Evolutionary conservation across 805 yeast genomes (phyloP), one percentile per base, ranked within the genome.

Genomic region (Candida vaughaniae): DNA sequence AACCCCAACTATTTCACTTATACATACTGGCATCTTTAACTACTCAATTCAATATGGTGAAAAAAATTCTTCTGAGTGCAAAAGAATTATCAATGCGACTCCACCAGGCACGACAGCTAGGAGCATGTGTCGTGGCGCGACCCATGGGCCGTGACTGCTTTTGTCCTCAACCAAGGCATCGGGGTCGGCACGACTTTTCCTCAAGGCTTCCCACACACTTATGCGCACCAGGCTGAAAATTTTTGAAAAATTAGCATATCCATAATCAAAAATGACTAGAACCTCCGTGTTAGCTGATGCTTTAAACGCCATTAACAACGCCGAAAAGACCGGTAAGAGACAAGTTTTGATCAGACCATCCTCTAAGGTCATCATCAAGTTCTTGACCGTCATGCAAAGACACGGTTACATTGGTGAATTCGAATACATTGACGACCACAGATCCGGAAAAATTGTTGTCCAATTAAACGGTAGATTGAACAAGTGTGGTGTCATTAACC

Each of bases 341-440:
- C 97, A 90, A 79, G 97, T 90, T 63, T 75, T 90, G 70, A 85
- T 90, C 77, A 86, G 96, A 82, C 97, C 97, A 56, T 88, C 97
- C 38, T 90, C 96, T 68, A 90, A 90, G 85, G 97, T 90, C 62
- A 89, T 90, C 78, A 81, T 90, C 84, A 90, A 88, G 77, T 90
- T 88, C 78, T 80, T 90, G 72, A 79, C 87, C 66, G 97, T 90
- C 61, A 89, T 90, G 86, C 97, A 90, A 80, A 88, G 80, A 77
- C 97, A 90, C 73, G 96, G 96, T 64, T 90, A 90, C 93, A 90
- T 89, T 77, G 96, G 90, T 65, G 97, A 89, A 77, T 89, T 89
- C 72, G 96, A 90, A 80, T 87, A 83, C 83, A 89, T 89, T 61
- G 97, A 89, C 67, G 96, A 89, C 81, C 97, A 89, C 90, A 87